A percentile compares a stretch with the other conserved stretches of the same genome.
Evolutionary conservation across 2,329 filamentous ascomycete genomes (phyloP).

Genomic region (Botrytis hyacinthi): DNA sequence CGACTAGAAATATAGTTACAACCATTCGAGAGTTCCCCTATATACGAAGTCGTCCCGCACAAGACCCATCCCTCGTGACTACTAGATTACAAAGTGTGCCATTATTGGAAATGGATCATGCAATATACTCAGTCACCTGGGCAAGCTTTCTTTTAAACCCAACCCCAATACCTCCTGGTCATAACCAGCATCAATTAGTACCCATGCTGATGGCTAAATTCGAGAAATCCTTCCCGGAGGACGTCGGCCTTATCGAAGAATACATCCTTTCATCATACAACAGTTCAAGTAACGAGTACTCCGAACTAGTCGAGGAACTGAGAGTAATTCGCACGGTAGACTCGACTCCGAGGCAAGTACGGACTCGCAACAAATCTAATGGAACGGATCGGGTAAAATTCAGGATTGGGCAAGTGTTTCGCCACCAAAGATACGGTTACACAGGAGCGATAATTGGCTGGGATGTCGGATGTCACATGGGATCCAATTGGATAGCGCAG

Average conservation of each 20-base stretch:
- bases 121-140: constrained; percentile 42
- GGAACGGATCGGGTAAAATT: constrained; percentile 53
- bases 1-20: constrained; percentile 76
- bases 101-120: constrained; percentile 40
- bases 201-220: constrained; percentile 40
- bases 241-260: constrained; percentile 41
- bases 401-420: constrained; percentile 79
- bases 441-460: constrained; percentile 85
- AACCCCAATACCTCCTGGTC: constrained; percentile 27
- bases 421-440: constrained; percentile 77
- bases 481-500: constrained; percentile 56
- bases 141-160: constrained; percentile 40
- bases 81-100: constrained; percentile 38
- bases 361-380: constrained; percentile 31
- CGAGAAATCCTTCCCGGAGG: constrained; percentile 41
- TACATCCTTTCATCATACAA: constrained; percentile 40
- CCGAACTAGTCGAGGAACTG: constrained; percentile 50
- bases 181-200: constrained; percentile 38
- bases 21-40: constrained; percentile 55
- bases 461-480: constrained; percentile 58
- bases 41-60: constrained; percentile 29
- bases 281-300: constrained; percentile 37
- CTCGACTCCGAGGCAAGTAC: constrained; percentile 50
- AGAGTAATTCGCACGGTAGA: constrained; percentile 56
- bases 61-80: constrained; percentile 25